These are phyloP conservation scores for Leccinum olivaceopallidum DNA, from an alignment of 768 basidiomycete genomes.

Conservation along the genomic window DNA sequence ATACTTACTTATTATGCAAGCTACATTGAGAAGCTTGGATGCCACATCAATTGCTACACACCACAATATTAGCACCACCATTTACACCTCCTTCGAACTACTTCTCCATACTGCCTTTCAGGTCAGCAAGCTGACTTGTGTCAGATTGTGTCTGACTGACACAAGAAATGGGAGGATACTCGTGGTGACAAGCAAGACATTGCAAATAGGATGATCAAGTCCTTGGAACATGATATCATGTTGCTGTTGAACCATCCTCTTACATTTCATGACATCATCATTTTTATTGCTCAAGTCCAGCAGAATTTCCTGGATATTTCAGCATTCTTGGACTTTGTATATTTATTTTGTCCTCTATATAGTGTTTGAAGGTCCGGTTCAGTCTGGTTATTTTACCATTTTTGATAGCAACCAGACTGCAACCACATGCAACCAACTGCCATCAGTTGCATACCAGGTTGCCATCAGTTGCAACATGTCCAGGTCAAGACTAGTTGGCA, in stretches of 20 bases:
- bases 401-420: no score
- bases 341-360: no score
- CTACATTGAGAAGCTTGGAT: not conserved
- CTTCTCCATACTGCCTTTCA: not conserved
- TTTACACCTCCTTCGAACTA: not conserved
- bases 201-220: not conserved
- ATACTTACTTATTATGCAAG: not conserved
- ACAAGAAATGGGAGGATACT: not conserved
- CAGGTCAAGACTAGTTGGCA: no score
- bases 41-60: not conserved
- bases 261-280: not conserved
- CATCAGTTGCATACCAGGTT: no score
- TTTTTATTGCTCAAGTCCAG: not conserved
- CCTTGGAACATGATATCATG: not conserved
- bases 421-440: no score
- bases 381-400: no score
- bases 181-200: not conserved
- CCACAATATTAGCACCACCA: not conserved
- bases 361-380: no score
- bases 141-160: not conserved
- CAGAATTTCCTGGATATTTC: not conserved
- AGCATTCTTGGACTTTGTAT: not conserved
- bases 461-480: no score
- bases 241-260: not conserved
- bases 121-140: not conserved